Conservation (phyloP, 1,139 yeast species). For the Starmera stellimalicola region DNA sequence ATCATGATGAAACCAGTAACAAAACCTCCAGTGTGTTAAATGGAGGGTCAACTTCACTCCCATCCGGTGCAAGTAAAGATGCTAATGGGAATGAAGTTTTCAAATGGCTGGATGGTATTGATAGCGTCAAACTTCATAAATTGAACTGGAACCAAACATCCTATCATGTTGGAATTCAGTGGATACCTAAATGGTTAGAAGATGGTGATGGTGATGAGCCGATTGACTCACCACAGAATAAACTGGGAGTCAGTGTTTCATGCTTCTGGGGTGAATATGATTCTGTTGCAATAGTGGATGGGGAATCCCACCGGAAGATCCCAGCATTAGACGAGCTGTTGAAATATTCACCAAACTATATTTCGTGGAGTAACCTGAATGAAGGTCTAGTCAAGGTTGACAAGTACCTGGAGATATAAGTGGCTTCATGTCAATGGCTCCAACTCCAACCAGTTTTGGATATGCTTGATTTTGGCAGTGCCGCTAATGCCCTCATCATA, state of each 20-base stretch:
- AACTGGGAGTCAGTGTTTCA: slow-evolving; percentile 44
- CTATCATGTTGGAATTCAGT: slow-evolving; percentile 59
- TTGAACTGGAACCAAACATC: slow-evolving; percentile 44
- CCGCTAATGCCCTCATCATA: slow-evolving; percentile 12
- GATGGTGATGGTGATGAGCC: slow-evolving; percentile 29
- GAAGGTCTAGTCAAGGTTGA: slow-evolving; percentile 56
- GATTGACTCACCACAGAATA: slow-evolving; percentile 20
- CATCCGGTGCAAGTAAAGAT: slow-evolving; percentile 45
- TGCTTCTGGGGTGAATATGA: slow-evolving; percentile 75
- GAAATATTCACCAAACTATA: slow-evolving; percentile 53
- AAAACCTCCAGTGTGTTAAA: neutral
- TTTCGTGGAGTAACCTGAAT: slow-evolving; percentile 55
- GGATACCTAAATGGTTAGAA: slow-evolving; percentile 61
- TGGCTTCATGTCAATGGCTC: slow-evolving; percentile 3
- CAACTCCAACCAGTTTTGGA: slow-evolving; percentile 15
- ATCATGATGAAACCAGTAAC: slow-evolving; percentile 25
- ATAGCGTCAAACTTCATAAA: slow-evolving; percentile 52
- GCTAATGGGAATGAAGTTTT: slow-evolving; percentile 39
- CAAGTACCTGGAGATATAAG: slow-evolving; percentile 13
- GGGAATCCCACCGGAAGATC: slow-evolving; percentile 30
- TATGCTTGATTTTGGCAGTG: slow-evolving; percentile 9
- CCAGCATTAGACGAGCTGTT: slow-evolving; percentile 66
- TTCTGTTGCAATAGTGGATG: slow-evolving; percentile 26
- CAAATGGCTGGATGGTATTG: slow-evolving; percentile 53
- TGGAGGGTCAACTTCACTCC: slow-evolving; percentile 17